Conservation (phyloP, 495 filamentous ascomycete species). For the Coniosporium apollinis region DNA sequence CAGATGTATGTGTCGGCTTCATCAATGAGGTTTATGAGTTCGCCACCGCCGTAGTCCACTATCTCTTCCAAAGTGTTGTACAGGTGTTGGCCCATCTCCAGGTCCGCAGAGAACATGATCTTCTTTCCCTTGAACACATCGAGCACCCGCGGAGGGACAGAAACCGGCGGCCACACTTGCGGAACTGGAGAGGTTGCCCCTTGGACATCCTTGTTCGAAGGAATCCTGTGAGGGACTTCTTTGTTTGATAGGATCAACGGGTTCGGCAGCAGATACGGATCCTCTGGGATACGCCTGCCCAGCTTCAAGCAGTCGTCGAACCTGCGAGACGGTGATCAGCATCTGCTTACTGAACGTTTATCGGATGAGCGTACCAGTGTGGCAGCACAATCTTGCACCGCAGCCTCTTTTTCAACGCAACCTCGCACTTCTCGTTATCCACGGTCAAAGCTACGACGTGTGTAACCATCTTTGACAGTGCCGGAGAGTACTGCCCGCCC, state of each 20-base stretch:
- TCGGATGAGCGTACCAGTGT: constrained; percentile 51
- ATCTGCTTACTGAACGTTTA: background rate
- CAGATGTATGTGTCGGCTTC: constrained; percentile 71
- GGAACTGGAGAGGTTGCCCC: constrained; percentile 50
- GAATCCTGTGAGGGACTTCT: too few species aligned
- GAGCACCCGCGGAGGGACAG: constrained; percentile 19
- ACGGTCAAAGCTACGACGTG: constrained; percentile 75
- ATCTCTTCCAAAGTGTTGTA: constrained; percentile 49
- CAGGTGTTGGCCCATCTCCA: constrained; percentile 49
- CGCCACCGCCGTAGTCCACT: constrained; percentile 50
- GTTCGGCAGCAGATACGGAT: constrained; percentile 73
- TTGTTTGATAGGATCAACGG: constrained; percentile 67
- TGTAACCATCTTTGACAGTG: constrained; percentile 55
- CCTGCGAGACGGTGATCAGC: constrained; percentile 32
- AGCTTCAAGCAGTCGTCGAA: constrained; percentile 94
- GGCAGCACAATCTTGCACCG: constrained; percentile 76
- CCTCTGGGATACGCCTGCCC: constrained; percentile 70
- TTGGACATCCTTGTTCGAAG: constrained; percentile 42
- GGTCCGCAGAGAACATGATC: constrained; percentile 46
- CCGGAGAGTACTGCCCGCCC: constrained; percentile 61
- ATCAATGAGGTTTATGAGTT: constrained; percentile 46
- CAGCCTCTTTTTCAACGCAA: constrained; percentile 43
- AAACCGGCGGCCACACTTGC: constrained; percentile 9
- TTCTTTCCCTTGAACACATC: constrained; percentile 39
- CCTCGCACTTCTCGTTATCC: constrained; percentile 53